Conservation (phyloP, 768 basidiomycete species). For the Pleurotus giganteus region DNA sequence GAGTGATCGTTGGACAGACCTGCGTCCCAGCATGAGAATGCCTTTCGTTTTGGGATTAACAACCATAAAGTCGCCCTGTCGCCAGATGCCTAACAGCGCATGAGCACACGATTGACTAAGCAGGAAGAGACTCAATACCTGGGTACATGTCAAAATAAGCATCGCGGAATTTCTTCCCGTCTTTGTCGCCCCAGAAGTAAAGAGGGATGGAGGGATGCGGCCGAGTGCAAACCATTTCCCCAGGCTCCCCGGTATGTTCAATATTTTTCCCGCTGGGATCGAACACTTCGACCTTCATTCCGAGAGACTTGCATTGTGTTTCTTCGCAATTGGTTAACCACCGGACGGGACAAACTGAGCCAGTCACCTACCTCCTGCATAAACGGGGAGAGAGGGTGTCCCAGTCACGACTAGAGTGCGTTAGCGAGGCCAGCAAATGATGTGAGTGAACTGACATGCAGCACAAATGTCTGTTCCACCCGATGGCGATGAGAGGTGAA, state of each 20-base stretch:
- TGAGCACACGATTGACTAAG: not conserved
- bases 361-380: constrained; percentile 61
- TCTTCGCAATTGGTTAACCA: constrained; percentile 34
- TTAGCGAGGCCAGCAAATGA: not conserved
- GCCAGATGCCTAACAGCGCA: constrained; percentile 50
- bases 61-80: constrained; percentile 68
- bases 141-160: constrained; percentile 67
- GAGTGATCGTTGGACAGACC: constrained; percentile 32
- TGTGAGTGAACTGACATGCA: constrained; percentile 59
- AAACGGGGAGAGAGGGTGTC: constrained; percentile 47
- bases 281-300: constrained; percentile 66
- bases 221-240: constrained; percentile 67
- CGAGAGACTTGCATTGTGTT: constrained; percentile 59
- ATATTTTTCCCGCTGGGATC: constrained; percentile 51
- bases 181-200: constrained; percentile 64
- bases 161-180: constrained; percentile 54
- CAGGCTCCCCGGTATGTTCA: constrained; percentile 43
- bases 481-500: constrained; percentile 54
- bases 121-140: constrained; percentile 29
- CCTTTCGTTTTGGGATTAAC: constrained; percentile 62
- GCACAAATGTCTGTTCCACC: constrained; percentile 77
- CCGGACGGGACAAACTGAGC: not conserved
- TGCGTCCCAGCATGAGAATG: constrained; percentile 61
- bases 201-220: constrained; percentile 71
- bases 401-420: constrained; percentile 58